Percentiles rank a stretch among this genome's conserved stretches.
Evolutionary conservation across 768 basidiomycete genomes (phyloP).

Genomic region (Ramaria sp.): DNA sequence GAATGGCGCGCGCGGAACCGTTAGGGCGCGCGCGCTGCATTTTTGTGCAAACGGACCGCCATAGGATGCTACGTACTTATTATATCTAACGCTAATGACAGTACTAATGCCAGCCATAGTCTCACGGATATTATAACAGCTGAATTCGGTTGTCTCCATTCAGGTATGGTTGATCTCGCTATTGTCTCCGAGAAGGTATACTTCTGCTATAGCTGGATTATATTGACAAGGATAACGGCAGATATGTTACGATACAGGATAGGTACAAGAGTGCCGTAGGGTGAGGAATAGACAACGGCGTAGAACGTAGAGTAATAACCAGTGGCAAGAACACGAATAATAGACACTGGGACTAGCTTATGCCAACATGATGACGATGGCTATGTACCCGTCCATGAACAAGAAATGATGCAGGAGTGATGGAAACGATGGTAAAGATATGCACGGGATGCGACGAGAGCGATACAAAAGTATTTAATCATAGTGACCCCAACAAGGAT

Average conservation of each 20-base stretch:
- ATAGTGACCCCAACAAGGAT: neutral
- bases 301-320: neutral
- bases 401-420: neutral
- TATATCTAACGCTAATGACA: no score
- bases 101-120: neutral
- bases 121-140: neutral
- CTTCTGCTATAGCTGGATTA: neutral
- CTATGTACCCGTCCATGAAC: neutral
- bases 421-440: neutral
- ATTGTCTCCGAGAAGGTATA: no score
- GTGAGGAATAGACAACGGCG: neutral
- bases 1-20: no score
- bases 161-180: no score
- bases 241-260: neutral
- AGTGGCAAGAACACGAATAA: neutral
- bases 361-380: neutral
- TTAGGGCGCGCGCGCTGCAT: no score
- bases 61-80: no score
- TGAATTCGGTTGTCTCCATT: no score
- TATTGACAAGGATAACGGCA: neutral
- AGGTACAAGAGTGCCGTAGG: neutral
- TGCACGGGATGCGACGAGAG: neutral
- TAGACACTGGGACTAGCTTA: neutral
- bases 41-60: no score
- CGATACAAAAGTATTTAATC: slow-evolving; percentile 2